These are phyloP conservation scores for Extremus antarcticus DNA, from an alignment of 495 filamentous ascomycete genomes.

Conservation along the genomic window DNA sequence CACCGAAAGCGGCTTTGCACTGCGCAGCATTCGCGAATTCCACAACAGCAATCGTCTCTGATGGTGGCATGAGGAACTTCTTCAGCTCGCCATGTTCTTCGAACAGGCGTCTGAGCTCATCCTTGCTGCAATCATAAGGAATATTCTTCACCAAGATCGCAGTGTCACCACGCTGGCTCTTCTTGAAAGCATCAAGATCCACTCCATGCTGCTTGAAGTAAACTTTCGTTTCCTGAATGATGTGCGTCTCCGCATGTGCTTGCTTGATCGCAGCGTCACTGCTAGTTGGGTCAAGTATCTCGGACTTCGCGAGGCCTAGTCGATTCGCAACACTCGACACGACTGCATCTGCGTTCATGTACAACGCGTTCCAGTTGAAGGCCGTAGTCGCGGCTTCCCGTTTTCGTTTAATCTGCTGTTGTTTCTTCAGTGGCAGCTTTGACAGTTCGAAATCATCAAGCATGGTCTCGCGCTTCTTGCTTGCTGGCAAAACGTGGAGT, in stretches of 20 bases:
- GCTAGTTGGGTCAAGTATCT: slow-evolving; percentile 85
- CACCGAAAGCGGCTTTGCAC: slow-evolving; percentile 68
- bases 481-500: slow-evolving; percentile 74
- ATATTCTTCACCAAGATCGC: slow-evolving; percentile 94
- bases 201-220: slow-evolving; percentile 83
- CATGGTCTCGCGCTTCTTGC: slow-evolving; percentile 65
- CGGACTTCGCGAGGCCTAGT: slow-evolving; percentile 76
- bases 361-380: slow-evolving; percentile 96
- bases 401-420: slow-evolving; percentile 77
- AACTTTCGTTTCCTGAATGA: slow-evolving; percentile 89
- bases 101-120: slow-evolving; percentile 55
- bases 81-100: slow-evolving; percentile 63
- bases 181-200: slow-evolving; percentile 82
- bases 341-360: slow-evolving; percentile 96
- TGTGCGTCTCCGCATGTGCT: slow-evolving; percentile 88
- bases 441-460: slow-evolving; percentile 80
- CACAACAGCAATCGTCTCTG: slow-evolving; percentile 83
- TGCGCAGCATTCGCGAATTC: slow-evolving; percentile 70
- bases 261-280: slow-evolving; percentile 90
- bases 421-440: slow-evolving; percentile 86
- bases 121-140: slow-evolving; percentile 61
- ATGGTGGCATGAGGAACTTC: slow-evolving; percentile 79
- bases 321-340: slow-evolving; percentile 82
- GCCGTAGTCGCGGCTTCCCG: slow-evolving; percentile 59
- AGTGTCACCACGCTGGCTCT: slow-evolving; percentile 67